Evolutionary conservation across 768 basidiomycete genomes (phyloP).

Genomic region (Coprinopsis strossmayeri): DNA sequence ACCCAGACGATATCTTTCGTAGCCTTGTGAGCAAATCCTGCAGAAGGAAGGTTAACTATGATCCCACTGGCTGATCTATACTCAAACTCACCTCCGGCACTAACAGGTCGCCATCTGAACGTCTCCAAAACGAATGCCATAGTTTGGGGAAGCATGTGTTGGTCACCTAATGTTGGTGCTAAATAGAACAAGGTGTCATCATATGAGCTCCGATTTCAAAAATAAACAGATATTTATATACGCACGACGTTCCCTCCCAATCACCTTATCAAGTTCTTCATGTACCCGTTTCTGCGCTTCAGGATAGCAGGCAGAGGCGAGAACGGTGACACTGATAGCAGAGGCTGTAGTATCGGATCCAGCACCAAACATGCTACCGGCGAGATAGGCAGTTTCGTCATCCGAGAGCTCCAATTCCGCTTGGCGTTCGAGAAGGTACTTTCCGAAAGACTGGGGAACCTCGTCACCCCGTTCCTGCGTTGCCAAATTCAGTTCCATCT

Average conservation of each 20-base stretch:
- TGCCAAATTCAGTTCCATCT: background rate
- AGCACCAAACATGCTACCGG: slow-evolving; percentile 60
- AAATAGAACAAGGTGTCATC: background rate
- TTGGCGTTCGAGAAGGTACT: slow-evolving; percentile 53
- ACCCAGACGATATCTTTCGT: slow-evolving; percentile 62
- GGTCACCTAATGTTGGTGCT: slow-evolving; percentile 35
- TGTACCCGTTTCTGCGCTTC: slow-evolving; percentile 45
- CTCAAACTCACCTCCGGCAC: slow-evolving; percentile 30
- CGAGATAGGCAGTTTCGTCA: slow-evolving; percentile 55
- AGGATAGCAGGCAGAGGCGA: slow-evolving; percentile 53
- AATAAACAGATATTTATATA: too few species aligned
- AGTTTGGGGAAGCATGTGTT: slow-evolving; percentile 35
- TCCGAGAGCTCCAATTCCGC: slow-evolving; percentile 45
- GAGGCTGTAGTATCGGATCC: slow-evolving; percentile 62
- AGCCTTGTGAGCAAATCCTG: slow-evolving; percentile 54
- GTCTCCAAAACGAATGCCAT: slow-evolving; percentile 46
- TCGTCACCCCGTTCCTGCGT: slow-evolving; percentile 26
- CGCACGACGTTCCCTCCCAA: slow-evolving; percentile 39
- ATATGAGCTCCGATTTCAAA: too few species aligned
- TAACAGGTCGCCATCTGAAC: slow-evolving; percentile 48
- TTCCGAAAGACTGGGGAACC: slow-evolving; percentile 43
- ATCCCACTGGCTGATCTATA: too few species aligned
- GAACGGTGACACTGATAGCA: slow-evolving; percentile 47
- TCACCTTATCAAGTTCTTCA: slow-evolving; percentile 45
- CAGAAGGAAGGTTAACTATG: too few species aligned